phyloP scores from a whole-genome alignment of 148 eudicot genomes.

The Rhododendron vialii region DNA sequence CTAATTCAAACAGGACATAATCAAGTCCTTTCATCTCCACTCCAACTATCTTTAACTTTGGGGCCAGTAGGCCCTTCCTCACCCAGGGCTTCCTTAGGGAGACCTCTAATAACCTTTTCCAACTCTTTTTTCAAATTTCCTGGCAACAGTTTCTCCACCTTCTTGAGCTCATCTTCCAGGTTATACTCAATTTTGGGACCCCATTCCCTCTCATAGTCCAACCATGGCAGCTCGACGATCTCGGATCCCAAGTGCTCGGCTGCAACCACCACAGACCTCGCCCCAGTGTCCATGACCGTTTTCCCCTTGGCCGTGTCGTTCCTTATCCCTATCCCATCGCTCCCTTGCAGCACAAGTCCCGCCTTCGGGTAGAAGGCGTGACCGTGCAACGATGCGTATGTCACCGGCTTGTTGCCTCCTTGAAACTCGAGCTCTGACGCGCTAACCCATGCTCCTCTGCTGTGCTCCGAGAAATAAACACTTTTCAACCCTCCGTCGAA shows the following conservation, averaged over 20 bases:
- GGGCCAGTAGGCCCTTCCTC: slow-evolving; percentile 10
- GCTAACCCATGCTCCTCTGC: slow-evolving; percentile 17
- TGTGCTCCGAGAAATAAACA: slow-evolving; percentile 22
- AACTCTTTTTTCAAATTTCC: slow-evolving; percentile 1
- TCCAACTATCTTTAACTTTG: not conserved
- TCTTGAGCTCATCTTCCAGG: slow-evolving; percentile 11
- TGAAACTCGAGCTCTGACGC: slow-evolving; percentile 21
- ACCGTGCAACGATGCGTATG: slow-evolving; percentile 13
- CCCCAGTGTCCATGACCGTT: slow-evolving; percentile 10
- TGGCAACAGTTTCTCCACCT: slow-evolving; percentile 7
- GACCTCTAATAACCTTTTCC: slow-evolving; percentile 11
- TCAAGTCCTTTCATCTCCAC: not conserved
- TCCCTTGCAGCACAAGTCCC: slow-evolving; percentile 12
- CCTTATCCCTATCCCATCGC: slow-evolving; percentile 14
- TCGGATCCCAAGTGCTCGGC: slow-evolving; percentile 10
- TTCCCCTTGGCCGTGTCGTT: slow-evolving; percentile 16
- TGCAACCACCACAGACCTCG: slow-evolving; percentile 3
- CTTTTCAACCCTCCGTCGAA: slow-evolving; percentile 21
- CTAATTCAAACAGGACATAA: not conserved
- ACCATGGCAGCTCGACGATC: slow-evolving; percentile 23
- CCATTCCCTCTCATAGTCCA: slow-evolving; percentile 24
- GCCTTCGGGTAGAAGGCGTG: slow-evolving; percentile 17
- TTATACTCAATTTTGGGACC: slow-evolving; percentile 14
- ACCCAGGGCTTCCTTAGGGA: slow-evolving; percentile 17
- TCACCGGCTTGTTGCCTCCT: slow-evolving; percentile 15